Evolutionary conservation across 768 basidiomycete species (phyloP), one percentile per base, ranked within the genome.

Genomic region (Mycena filopes): DNA sequence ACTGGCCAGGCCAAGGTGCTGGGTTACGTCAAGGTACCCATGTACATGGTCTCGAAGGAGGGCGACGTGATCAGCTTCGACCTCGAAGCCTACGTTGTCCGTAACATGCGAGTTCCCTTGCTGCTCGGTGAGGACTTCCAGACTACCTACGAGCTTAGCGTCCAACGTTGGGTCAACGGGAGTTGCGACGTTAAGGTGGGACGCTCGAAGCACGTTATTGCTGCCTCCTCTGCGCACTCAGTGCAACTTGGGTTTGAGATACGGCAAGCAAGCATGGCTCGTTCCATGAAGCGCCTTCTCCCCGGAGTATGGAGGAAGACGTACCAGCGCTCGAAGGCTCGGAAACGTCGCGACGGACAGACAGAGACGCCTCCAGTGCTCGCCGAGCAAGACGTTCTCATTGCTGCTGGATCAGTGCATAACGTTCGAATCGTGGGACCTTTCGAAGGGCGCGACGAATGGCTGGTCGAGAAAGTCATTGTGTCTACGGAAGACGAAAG

Each of bases 391-490:
- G 58, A 64, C 36, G 49, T 46, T 11, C n/a, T 62, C 3, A 26
- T 71, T 1, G 2, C 1, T 2, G 12, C 55, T 3, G 55, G 43
- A 1, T 13, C 55, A 4, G 42, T 57, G 16, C 31, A 25, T 21
- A 64, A 55, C 36, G n/a, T 55, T 70, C 6, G n/a, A 23, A 8
- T 43, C 68, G 0, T 7, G 7, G 3, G 65, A 0, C 49, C 38
- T 20, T 64, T 66, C 11, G 57, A 40, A 1, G 66, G 43, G 8
- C 4, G 42, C 1, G 13, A 41, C 7, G 66, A 67, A 3, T 71
- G 70, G 70, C 13, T 70, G 3, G 59, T 71, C 3, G 68, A 70
- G 25, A 64, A 65, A 40, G n/a, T 69, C 2, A 11, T 71, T 0
- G 41, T 69, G 3, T 49, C 64, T 1, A 57, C 51, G 1, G 65